phyloP scores from a whole-genome alignment of 2,329 filamentous ascomycete genomes.

The Emericellopsis cladophorae region DNA sequence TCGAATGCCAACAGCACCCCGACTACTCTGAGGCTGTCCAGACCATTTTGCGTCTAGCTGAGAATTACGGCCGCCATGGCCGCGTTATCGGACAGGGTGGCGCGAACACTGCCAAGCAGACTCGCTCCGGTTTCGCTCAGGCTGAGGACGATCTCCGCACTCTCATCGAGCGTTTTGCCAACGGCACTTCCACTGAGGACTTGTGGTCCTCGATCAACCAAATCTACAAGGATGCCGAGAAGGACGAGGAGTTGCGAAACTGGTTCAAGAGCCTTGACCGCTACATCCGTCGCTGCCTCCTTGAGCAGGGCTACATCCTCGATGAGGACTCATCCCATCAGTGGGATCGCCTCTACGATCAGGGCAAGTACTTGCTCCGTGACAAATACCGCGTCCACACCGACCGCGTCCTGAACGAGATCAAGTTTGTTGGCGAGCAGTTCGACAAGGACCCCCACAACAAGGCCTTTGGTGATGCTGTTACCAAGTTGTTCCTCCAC shows the following conservation, averaged over 20 bases:
- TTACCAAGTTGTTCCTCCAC: conserved; percentile 75
- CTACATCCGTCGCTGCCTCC: conserved; percentile 71
- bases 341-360: conserved; percentile 77
- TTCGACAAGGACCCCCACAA: conserved; percentile 86
- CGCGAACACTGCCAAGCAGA: conserved; percentile 58
- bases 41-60: conserved; percentile 71
- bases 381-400: conserved; percentile 81
- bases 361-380: conserved; percentile 74
- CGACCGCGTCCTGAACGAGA: conserved; percentile 74
- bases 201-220: conserved; percentile 73
- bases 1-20: conserved; percentile 89
- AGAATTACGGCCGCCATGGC: conserved; percentile 71
- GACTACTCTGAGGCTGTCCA: conserved; percentile 90
- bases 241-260: conserved; percentile 70
- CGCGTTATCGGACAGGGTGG: conserved; percentile 51
- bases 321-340: conserved; percentile 66
- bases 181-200: conserved; percentile 80
- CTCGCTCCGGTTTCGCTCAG: conserved; percentile 51
- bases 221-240: conserved; percentile 78
- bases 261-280: conserved; percentile 76
- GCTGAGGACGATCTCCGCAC: conserved; percentile 70
- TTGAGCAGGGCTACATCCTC: conserved; percentile 85
- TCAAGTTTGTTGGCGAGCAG: conserved; percentile 80
- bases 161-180: conserved; percentile 89
- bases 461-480: conserved; percentile 59